Evolutionary conservation across 2,329 filamentous ascomycete species (phyloP).

Genomic region (Cercospora zeina): DNA sequence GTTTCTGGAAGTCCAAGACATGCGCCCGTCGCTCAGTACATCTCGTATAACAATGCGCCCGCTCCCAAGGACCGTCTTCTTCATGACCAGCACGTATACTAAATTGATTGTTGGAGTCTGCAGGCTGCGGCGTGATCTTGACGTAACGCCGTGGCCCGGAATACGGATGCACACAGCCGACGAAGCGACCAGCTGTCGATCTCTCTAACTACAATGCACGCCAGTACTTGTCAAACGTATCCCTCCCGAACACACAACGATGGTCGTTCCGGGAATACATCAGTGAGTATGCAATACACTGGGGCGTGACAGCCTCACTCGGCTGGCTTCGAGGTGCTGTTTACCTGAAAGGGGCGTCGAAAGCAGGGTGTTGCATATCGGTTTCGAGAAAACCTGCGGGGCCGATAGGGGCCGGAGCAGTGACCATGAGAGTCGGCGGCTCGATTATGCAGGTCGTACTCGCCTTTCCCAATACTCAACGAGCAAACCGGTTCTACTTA

Average conservation of each 20-base stretch:
- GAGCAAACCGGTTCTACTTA: neutral
- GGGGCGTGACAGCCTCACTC: neutral
- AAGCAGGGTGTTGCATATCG: neutral
- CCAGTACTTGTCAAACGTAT: neutral
- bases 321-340: neutral
- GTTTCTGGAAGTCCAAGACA: neutral
- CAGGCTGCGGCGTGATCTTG: neutral
- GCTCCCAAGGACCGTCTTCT: neutral
- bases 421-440: neutral
- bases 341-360: neutral
- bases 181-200: slow-evolving; percentile 1
- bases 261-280: neutral
- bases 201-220: neutral
- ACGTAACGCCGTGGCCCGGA: neutral
- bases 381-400: neutral
- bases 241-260: neutral
- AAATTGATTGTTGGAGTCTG: neutral
- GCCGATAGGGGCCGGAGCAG: neutral
- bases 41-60: neutral
- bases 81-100: neutral
- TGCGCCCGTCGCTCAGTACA: neutral
- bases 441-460: neutral
- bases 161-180: slow-evolving; percentile 1
- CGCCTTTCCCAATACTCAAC: neutral
- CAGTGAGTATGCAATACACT: neutral